A percentile compares a stretch with the other conserved stretches of the same genome.
Evolutionary conservation across 192 early-diverging fungal species (phyloP).

Genomic region (Rhizoclosmatium globosum): DNA sequence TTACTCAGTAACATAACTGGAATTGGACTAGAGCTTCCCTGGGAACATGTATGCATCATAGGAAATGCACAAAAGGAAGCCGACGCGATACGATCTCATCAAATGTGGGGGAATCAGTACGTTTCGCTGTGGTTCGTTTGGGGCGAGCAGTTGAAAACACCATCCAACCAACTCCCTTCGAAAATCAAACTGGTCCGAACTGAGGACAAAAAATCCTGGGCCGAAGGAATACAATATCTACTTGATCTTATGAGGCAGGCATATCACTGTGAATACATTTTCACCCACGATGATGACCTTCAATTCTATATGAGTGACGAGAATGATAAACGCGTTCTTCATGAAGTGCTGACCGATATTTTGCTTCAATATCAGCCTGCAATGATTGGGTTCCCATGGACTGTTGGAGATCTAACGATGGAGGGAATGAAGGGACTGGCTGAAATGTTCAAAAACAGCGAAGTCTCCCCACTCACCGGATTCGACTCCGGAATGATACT

Average conservation of each 20-base stretch:
- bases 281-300: slow-evolving; percentile 46
- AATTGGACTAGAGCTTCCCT: not conserved
- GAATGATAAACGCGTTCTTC: not conserved
- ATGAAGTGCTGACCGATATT: slow-evolving; percentile 21
- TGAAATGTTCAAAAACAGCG: slow-evolving; percentile 13
- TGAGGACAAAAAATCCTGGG: slow-evolving; percentile 37
- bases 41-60: slow-evolving; percentile 48
- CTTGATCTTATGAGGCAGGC: slow-evolving; percentile 2
- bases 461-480: slow-evolving; percentile 43
- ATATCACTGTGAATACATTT: slow-evolving; percentile 44
- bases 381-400: slow-evolving; percentile 43
- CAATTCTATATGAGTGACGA: slow-evolving; percentile 23
- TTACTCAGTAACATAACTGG: too few relatives aligned
- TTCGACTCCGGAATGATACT: slow-evolving; percentile 47
- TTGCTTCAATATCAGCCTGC: slow-evolving; percentile 39
- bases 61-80: slow-evolving; percentile 42
- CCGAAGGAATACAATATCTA: slow-evolving; percentile 38
- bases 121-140: slow-evolving; percentile 43
- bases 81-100: slow-evolving; percentile 39
- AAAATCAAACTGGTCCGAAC: slow-evolving; percentile 22
- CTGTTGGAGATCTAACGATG: slow-evolving; percentile 38
- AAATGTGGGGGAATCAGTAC: slow-evolving; percentile 38
- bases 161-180: not conserved
- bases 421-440: slow-evolving; percentile 28
- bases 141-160: slow-evolving; percentile 21